phyloP scores from a whole-genome alignment of 768 basidiomycete genomes.

The Pluteus cervinus region DNA sequence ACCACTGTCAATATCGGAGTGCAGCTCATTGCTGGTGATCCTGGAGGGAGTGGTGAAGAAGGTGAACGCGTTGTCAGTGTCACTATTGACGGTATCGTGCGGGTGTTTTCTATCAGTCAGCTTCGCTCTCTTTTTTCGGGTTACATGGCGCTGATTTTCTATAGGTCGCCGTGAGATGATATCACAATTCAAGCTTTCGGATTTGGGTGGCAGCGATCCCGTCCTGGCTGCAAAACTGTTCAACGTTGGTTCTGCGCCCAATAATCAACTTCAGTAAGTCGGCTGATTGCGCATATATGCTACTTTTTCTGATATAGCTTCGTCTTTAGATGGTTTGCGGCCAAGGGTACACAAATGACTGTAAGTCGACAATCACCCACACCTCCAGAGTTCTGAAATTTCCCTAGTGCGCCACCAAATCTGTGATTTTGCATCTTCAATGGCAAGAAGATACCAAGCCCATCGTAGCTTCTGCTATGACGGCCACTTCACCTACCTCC shows the following conservation, averaged over 20 bases:
- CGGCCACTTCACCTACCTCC: constrained; percentile 15
- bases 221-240: constrained; percentile 60
- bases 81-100: constrained; percentile 87
- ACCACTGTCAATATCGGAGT: constrained; percentile 90
- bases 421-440: constrained; percentile 77
- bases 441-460: constrained; percentile 65
- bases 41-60: constrained; percentile 32
- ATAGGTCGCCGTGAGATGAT: constrained; percentile 77
- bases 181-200: constrained; percentile 83
- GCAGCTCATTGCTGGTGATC: constrained; percentile 60
- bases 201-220: constrained; percentile 66
- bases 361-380: constrained; percentile 34
- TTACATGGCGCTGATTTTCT: constrained; percentile 1
- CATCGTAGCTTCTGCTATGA: constrained; percentile 14
- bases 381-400: neutral
- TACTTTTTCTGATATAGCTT: neutral
- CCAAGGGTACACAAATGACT: constrained; percentile 87
- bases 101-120: constrained; percentile 88
- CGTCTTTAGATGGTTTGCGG: constrained; percentile 71
- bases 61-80: constrained; percentile 86
- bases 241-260: constrained; percentile 74
- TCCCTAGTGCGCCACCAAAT: constrained; percentile 79
- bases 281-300: neutral
- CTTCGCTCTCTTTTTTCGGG: constrained; percentile 6
- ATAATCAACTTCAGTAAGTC: constrained; percentile 81